Base-by-base conservation (phyloP, 2,329 filamentous ascomycete genomes). In the Exserohilum rostratum region DNA sequence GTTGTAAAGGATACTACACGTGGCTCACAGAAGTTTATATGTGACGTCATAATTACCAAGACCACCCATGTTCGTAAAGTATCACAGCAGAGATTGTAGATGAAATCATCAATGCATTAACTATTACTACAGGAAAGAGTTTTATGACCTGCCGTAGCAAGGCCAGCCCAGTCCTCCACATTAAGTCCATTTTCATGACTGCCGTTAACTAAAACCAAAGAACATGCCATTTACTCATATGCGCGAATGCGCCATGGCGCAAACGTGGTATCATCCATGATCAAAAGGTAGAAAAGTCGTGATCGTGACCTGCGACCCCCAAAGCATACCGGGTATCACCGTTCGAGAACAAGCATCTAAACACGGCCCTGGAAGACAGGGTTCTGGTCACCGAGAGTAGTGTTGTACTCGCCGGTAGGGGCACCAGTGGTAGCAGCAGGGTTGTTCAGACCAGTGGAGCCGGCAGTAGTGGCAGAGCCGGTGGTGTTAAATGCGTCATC, bases 341-440 rank as follows among this genome's bases (percentile, higher is more conserved):
- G 44, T 38, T 30, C 17, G 29, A 38, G 30, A 50, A 42, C 37
- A 37, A 44, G 38, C 31, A 50, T 52, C 46, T 73, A 74, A 50
- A 64, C 62, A 25, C 61, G 58, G 34, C 78, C 77, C 45, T 73
- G 74, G 62, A 77, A 71, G 35, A 79, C 78, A 4, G 77, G 77
- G 73, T 79, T 79, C 60, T 75, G 62, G 33, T 70, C 68, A 54
- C 77, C 77, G 33, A 79, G 71, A 2, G 71, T 69, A 46, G 78
- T 80, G 69, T 76, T 68, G 58, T 63, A 66, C 48, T 55, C 30
- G 12, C 46, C 40, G 13, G 53, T 31, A 9, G 58, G 49, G 12
- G 60, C 57, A 42, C 50, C 25, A 10, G 43, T 30, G 1, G 31
- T n/a, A 27, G 54, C 46, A 39, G 55, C 50, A 12, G 50, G 20